Percentiles rank a stretch among this genome's conserved stretches.
These are phyloP conservation scores for Pulchroboletus neoregius DNA, from an alignment of 1,284 basidiomycete species.

Conservation along the genomic window DNA sequence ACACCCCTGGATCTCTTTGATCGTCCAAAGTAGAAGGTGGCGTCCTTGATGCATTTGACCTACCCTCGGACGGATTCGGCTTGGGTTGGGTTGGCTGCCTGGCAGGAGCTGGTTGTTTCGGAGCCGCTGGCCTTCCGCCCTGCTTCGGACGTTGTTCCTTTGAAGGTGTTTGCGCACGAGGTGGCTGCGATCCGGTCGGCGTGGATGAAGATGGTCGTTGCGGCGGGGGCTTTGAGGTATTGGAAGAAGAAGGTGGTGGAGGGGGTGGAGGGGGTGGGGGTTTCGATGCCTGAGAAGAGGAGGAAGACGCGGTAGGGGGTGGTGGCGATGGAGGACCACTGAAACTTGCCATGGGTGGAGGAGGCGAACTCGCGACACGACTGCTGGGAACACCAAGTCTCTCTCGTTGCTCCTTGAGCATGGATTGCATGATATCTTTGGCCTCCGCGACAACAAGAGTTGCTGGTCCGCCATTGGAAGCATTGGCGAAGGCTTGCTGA, in stretches of 20 bases:
- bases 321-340: conserved; percentile 27
- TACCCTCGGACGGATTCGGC: background rate
- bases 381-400: conserved; percentile 24
- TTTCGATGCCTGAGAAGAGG: conserved; percentile 24
- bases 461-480: conserved; percentile 12
- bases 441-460: conserved; percentile 17
- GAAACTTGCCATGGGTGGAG: conserved; percentile 19
- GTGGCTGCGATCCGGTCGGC: background rate
- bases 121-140: background rate
- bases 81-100: background rate
- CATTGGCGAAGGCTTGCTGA: conserved; percentile 28
- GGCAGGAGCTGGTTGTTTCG: background rate
- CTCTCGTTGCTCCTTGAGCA: conserved; percentile 27
- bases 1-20: conserved; percentile 43
- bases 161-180: conserved; percentile 2
- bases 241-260: conserved; percentile 9
- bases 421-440: conserved; percentile 21
- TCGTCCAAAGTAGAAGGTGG: background rate
- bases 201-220: conserved; percentile 1
- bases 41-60: background rate
- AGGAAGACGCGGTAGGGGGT: conserved; percentile 21
- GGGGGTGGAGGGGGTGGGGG: conserved; percentile 17
- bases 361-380: conserved; percentile 6
- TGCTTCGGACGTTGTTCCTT: conserved; percentile 3
- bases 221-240: conserved; percentile 2